Conservation (phyloP, 2,329 filamentous ascomycete species). For the Colletotrichum gigasporum region DNA sequence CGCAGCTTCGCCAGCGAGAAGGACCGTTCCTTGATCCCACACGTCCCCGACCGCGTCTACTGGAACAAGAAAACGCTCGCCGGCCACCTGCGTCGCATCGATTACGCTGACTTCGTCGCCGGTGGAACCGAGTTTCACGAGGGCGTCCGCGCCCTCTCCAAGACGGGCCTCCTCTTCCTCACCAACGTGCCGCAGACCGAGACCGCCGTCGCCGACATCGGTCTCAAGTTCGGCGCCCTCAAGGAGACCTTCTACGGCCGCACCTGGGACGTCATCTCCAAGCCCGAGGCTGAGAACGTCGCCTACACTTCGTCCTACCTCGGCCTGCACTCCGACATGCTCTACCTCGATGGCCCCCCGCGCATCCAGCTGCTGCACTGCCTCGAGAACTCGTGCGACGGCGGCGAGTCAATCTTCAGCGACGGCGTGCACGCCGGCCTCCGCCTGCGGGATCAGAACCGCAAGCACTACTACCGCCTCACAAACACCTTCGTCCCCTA, state of each 20-base stretch:
- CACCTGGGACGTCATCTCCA: constrained; percentile 89
- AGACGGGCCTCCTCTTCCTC: constrained; percentile 80
- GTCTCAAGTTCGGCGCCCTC: constrained; percentile 77
- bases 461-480: constrained; percentile 48
- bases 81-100: constrained; percentile 63
- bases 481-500: constrained; percentile 62
- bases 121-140: constrained; percentile 64
- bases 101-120: constrained; percentile 78
- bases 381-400: constrained; percentile 79
- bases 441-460: constrained; percentile 42
- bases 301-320: constrained; percentile 87
- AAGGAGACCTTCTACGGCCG: constrained; percentile 91
- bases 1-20: not conserved
- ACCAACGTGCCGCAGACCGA: constrained; percentile 76
- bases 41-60: constrained; percentile 35
- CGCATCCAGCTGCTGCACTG: constrained; percentile 91
- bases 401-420: constrained; percentile 87
- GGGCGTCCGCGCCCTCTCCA: constrained; percentile 70
- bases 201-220: constrained; percentile 73
- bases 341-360: constrained; percentile 84
- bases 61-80: constrained; percentile 53
- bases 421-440: constrained; percentile 74
- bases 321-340: constrained; percentile 91
- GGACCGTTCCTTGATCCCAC: constrained; percentile 28
- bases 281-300: constrained; percentile 87